These are phyloP conservation scores for Entomortierella lignicola DNA, from an alignment of 192 early-diverging fungal species.

Conservation along the genomic window DNA sequence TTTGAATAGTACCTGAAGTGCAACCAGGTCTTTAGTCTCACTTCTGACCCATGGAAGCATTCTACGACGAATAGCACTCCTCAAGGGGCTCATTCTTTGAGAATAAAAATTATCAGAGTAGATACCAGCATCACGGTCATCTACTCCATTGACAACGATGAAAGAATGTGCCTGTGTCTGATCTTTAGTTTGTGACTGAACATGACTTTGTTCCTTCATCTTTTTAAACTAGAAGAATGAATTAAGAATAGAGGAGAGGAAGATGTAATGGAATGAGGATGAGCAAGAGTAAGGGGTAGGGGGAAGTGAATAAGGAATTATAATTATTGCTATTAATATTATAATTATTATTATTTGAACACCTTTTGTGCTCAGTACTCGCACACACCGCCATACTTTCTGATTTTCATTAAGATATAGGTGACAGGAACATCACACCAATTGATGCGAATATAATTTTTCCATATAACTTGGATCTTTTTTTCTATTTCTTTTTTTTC, in stretches of 20 bases:
- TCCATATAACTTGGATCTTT: not conserved
- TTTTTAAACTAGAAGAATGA: no score
- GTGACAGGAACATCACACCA: no score
- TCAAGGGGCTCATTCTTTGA: constrained; percentile 51
- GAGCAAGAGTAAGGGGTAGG: no score
- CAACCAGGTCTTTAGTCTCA: constrained; percentile 57
- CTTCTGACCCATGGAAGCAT: constrained; percentile 59
- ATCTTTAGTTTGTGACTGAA: not conserved
- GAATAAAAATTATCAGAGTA: constrained; percentile 63
- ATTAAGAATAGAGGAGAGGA: no score
- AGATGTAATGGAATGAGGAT: no score
- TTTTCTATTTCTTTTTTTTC: not conserved
- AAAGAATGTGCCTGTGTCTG: constrained; percentile 9
- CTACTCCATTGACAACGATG: constrained; percentile 43
- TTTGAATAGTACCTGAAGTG: constrained; percentile 68
- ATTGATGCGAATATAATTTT: no score
- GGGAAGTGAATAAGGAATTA: no score
- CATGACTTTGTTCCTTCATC: not conserved
- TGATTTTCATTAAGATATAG: no score
- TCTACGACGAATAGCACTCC: constrained; percentile 51
- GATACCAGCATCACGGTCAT: constrained; percentile 63
- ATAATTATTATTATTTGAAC: no score
- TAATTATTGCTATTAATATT: no score
- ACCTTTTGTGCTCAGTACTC: no score
- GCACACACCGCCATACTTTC: no score